Evolutionary conservation across 768 basidiomycete species (phyloP).

Genomic region (Psilocybe cyanescens): DNA sequence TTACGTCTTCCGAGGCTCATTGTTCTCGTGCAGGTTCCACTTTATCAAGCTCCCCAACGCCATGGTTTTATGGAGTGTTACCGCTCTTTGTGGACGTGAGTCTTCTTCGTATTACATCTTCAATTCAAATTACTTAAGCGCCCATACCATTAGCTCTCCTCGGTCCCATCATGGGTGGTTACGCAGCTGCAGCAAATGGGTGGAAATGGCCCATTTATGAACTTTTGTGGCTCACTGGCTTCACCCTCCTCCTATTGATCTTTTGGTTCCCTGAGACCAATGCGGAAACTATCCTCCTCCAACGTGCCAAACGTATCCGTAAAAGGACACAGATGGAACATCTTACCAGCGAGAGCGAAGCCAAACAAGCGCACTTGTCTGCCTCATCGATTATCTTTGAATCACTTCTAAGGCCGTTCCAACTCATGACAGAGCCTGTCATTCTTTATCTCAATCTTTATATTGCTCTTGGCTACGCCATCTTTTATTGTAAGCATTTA

Average conservation of each 20-base stretch:
- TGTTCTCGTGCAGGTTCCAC: neutral
- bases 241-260: slow-evolving; percentile 2
- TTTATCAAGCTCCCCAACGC: slow-evolving; percentile 6
- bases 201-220: slow-evolving; percentile 8
- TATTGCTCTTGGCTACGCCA: neutral
- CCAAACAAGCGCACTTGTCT: neutral
- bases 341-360: slow-evolving; percentile 2
- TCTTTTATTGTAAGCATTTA: slow-evolving; percentile 2
- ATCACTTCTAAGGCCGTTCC: slow-evolving; percentile 1
- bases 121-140: neutral
- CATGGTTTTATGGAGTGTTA: slow-evolving; percentile 4
- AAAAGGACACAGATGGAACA: neutral
- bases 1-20: neutral
- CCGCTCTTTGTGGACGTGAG: slow-evolving; percentile 4
- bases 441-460: slow-evolving; percentile 1
- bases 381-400: neutral
- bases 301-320: slow-evolving; percentile 1
- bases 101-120: neutral
- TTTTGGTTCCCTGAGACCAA: slow-evolving; percentile 6
- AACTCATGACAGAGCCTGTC: slow-evolving; percentile 3
- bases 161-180: slow-evolving; percentile 2
- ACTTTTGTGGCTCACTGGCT: slow-evolving; percentile 1
- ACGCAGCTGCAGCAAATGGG: neutral
- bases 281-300: slow-evolving; percentile 2
- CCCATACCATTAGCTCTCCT: neutral